These are phyloP conservation scores for Colletotrichum musicola DNA, from an alignment of 2,329 filamentous ascomycete genomes.

Conservation along the genomic window DNA sequence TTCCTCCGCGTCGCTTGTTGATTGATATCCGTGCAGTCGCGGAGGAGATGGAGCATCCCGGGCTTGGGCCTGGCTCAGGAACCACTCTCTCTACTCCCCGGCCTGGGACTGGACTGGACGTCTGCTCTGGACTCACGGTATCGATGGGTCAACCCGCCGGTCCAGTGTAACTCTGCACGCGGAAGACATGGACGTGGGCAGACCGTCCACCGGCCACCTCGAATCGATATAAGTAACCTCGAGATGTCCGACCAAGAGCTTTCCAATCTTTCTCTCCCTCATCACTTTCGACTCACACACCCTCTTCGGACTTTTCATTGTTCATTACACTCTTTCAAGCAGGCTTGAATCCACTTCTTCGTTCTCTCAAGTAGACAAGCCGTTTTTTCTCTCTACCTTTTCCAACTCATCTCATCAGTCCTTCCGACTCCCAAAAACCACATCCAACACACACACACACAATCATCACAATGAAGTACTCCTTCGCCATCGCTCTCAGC, in stretches of 20 bases:
- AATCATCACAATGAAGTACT: constrained; percentile 35
- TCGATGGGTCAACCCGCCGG: background rate
- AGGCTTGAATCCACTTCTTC: constrained; percentile 35
- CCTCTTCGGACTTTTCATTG: constrained; percentile 4
- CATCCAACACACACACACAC: background rate
- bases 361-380: constrained; percentile 33
- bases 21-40: constrained; percentile 28
- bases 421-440: background rate
- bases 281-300: constrained; percentile 11
- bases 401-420: background rate
- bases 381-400: constrained; percentile 1
- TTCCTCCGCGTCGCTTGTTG: constrained; percentile 38
- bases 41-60: constrained; percentile 20
- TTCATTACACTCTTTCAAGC: constrained; percentile 37
- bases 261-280: background rate
- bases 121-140: constrained; percentile 3
- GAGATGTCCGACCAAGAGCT: background rate
- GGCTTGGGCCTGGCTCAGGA: background rate
- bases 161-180: constrained; percentile 3
- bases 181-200: constrained; percentile 3
- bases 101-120: too few species aligned
- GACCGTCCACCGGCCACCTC: background rate
- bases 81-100: background rate
- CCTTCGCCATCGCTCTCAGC: constrained; percentile 27
- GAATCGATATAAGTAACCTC: constrained; percentile 33